Evolutionary conservation across 1,284 basidiomycete genomes (phyloP), one percentile per base, ranked within the genome.

Genomic region (Heliocybe sulcata): DNA sequence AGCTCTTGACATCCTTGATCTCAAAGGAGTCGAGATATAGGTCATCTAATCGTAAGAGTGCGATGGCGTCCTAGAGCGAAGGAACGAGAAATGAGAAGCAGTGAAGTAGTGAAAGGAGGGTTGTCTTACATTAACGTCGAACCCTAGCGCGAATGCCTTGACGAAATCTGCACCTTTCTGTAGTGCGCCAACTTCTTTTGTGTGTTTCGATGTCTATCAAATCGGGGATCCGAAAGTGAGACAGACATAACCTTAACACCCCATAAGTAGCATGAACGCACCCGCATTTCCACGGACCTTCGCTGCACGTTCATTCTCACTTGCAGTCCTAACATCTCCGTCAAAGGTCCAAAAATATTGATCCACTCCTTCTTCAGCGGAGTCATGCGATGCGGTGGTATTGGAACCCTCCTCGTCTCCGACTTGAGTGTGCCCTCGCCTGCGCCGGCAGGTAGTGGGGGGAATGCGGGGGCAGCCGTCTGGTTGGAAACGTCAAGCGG

Each of bases 81-180:
- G 45, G 26, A 38, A 61, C 2, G 2, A 54, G 38, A 35, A 58
- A 27, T n/a, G 25, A 53, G 53, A 12, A 20, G 20, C 12, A 45
- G 57, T n/a, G 56, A 20, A 38, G 45, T 51, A 12, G 29, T 49
- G 53, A 45, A 9, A 45, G 11, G 3, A 3, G 35, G 8, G 33
- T 16, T 22, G 14, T 65, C 85, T 64, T 64, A 92, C 92, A 65
- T 94, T 92, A 14, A 94, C 87, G 64, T 94, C 94, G 64, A 99
- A 99, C 2, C 96, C 96, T 4, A 98, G 75, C 1, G 94, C 86
- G 68, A 87, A 99, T 0, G 96, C 95, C 67, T 97, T 94, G 58
- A 98, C 87, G 67, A 99, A 99, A 71, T 99, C 96, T 20, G 94
- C 92, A n/a, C 96, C 96, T 66, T 97, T 98, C 69, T 99, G 96